Base-by-base conservation (phyloP, 2,329 filamentous ascomycete species). In the Rasamsonia emersonii region DNA sequence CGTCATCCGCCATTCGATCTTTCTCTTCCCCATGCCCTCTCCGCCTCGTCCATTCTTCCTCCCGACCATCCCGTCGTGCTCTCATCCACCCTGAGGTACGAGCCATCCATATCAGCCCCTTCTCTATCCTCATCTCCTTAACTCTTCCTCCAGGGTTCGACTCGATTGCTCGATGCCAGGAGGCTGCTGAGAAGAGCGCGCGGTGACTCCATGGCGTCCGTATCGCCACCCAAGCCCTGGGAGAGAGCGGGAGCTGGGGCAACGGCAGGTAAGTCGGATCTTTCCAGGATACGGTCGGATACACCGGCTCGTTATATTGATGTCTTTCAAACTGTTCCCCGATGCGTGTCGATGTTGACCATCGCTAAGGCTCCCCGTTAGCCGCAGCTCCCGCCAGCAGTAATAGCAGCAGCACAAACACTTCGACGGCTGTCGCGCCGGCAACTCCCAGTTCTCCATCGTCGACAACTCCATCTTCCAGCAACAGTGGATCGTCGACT, bases 221-320 rank as follows among this genome's bases (percentile, higher is more conserved):
- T 67, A 43, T 95, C 89, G 60, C 91, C 91, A 54, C 91, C 91
- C 35, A 98, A 98, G 65, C 91, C 91, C 28, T 98, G 91, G 91
- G 91, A 98, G 66, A 76, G 81, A 59, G 73, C 79, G 44, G 82
- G 80, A 61, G 68, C 68, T 35, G 37, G 33, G n/a, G 20, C 30
- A 20, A 21, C 24, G 9, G 19, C 37, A 10, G 33, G 33, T 39
- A 33, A 30, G 9, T 27, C 14, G 7, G 9, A 10, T 27, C 8
- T 14, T 27, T 9, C 13, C 24, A 7, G 8, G 20, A 23, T 23
- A 23, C n/a, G 20, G n/a, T 8, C 20, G 20, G 8, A n/a, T 26
- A 27, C 24, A n/a, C n/a, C n/a, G 28, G 35, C 29, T 42, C 21
- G 33, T n/a, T n/a, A n/a, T n/a, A n/a, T n/a, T n/a, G n/a, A n/a